Base-by-base conservation (phyloP, 176 grass and related monocot genomes). In the Coix lacrymajobi region DNA sequence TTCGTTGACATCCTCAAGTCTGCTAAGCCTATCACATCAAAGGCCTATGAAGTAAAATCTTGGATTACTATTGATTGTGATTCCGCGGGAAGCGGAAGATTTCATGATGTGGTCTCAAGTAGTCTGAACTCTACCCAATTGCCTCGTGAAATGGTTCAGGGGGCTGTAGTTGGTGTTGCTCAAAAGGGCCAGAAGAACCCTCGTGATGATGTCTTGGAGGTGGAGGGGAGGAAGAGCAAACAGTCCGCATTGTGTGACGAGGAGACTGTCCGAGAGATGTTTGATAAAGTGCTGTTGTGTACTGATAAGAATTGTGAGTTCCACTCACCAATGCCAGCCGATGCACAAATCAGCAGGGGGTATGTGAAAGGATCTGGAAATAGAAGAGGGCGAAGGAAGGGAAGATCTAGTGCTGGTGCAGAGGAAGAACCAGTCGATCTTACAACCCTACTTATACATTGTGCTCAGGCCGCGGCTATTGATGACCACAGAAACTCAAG, bases 191-290 rank as follows among this genome's bases (percentile, higher is more conserved):
- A 48, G 12, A 90, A 86, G 88, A 86, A 83, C 36, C 73, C 72
- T 8, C 79, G 71, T 1, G 67, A 71, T 4, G 78, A 85, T 43
- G 65, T 22, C 12, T 24, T 85, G 40, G 65, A 82, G 34, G 13
- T 43, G 22, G 88, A 90, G 70, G 66, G 72, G 73, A 66, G 79
- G 17, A 71, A 46, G 16, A 86, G 73, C 20, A 90, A 90, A 68
- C 88, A 90, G n/a, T 63, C 61, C 0, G 79, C 88, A 33, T 7
- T 83, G 30, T 81, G 44, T 4, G 88, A 86, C 0, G 82, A 77
- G 83, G 88, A 90, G 73, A 78, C 57, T 2, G 11, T 86, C 24
- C 66, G 84, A 28, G 79, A 90, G 45, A 86, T 90, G 88, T 90
- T 90, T 77, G 83, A 90, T 67, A 73, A 83, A 17, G 65, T 90